Conservation (phyloP, 2,329 filamentous ascomycete species). For the Didymella sp. region DNA sequence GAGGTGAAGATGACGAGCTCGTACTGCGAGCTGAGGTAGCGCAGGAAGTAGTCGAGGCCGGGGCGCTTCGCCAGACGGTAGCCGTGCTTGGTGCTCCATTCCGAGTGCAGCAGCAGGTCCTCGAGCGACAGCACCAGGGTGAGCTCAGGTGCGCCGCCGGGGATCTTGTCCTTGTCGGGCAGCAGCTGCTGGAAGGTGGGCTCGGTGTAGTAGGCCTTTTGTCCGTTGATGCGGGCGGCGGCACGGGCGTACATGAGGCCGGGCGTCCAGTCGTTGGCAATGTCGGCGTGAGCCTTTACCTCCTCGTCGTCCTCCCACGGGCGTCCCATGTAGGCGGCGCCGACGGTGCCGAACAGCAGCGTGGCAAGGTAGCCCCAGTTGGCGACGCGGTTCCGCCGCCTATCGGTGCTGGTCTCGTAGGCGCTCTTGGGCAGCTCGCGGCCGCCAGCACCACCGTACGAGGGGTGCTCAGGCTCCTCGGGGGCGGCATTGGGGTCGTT, state of each 20-base stretch:
- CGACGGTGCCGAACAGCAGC: conserved; percentile 62
- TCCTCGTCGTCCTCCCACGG: conserved; percentile 85
- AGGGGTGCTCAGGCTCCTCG: conserved; percentile 58
- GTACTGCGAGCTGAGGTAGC: conserved; percentile 97
- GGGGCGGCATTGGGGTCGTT: conserved; percentile 51
- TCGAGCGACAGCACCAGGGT: conserved; percentile 92
- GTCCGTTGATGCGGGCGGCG: conserved; percentile 74
- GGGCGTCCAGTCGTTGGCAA: conserved; percentile 80
- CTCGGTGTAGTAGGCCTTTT: conserved; percentile 92
- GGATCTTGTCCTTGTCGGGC: conserved; percentile 69
- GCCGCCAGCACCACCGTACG: conserved; percentile 62
- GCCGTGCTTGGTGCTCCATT: conserved; percentile 92
- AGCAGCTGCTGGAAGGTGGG: conserved; percentile 93
- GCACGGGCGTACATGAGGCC: conserved; percentile 81
- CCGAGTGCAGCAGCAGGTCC: conserved; percentile 91
- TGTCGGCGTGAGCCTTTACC: conserved; percentile 69
- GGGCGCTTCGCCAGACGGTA: conserved; percentile 96
- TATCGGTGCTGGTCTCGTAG: conserved; percentile 90
- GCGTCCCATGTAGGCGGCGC: conserved; percentile 78
- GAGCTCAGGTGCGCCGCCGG: conserved; percentile 77
- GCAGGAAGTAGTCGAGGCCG: conserved; percentile 95
- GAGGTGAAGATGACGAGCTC: conserved; percentile 96
- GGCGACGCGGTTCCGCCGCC: conserved; percentile 76
- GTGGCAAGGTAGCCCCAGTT: conserved; percentile 75
- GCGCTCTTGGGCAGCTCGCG: conserved; percentile 76